Base-by-base conservation (phyloP, 2,329 filamentous ascomycete genomes). In the Penicillium sp. region DNA sequence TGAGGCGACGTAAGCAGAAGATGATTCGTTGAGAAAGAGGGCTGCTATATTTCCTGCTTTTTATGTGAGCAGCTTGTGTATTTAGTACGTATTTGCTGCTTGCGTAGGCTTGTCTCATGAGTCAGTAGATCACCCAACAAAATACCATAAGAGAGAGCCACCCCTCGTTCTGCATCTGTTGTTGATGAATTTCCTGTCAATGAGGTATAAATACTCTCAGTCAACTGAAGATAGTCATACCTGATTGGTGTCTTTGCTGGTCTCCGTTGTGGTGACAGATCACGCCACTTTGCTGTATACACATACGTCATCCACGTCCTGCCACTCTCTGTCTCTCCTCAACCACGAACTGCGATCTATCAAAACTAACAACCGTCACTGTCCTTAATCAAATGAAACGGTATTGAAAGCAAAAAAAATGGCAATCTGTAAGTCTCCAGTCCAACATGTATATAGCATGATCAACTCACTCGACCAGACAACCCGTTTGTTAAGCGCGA, bases 401-500 rank as follows among this genome's bases (percentile, higher is more conserved):
- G 40, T 11, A 21, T n/a, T 6, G 18, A 18, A 28, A 21, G 20
- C 8, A 8, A 21, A 42, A 12, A 58, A 21, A 7, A 58, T 59
- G 57, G 57, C 48, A 5, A 40, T 52, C 30, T 56, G 57, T 59
- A 33, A 52, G 57, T 52, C 8, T 14, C 7, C 1, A 16, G 12
- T 23, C 23, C 24, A 14, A 35, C 33, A 28, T 23, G 9, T 9
- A 35, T 30, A 3, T 12, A 1, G 1, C 14, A 5, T 9, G 33
- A 42, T 40, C 8, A 42, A 11, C 43, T 52, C 1, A 51, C 26
- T 47, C 23, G 14, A 30, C 18, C 20, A 89, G 87, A 84, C 69
- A 94, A 94, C 71, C 90, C 90, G 26, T 94, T 94, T 75, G 78
- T 82, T 59, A 85, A 81, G 72, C 84, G 84, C 66, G 87, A 91